A percentile compares a stretch with the other conserved stretches of the same genome.
phyloP scores from a whole-genome alignment of 1,284 basidiomycete species.

The Cerrena zonata region DNA sequence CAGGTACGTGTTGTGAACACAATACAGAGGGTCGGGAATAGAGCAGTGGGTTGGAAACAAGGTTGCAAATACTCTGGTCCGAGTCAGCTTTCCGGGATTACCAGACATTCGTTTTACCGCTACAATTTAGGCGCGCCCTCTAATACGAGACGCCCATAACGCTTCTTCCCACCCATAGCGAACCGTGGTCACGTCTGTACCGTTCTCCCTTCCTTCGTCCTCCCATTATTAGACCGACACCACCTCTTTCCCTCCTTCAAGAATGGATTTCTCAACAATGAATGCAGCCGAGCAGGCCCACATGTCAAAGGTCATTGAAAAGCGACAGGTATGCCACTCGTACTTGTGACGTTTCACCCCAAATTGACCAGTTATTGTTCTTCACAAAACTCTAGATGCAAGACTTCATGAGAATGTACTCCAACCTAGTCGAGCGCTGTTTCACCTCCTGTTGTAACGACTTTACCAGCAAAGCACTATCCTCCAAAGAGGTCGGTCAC shows the following conservation, averaged over 20 bases:
- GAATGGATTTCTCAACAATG: constrained; percentile 84
- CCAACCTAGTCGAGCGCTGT: constrained; percentile 92
- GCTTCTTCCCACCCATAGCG: no score
- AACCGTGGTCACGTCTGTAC: no score
- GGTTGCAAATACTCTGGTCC: not conserved
- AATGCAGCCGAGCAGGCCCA: constrained; percentile 84
- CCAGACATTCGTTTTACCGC: not conserved
- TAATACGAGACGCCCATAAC: not conserved
- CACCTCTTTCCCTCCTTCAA: constrained; percentile 12
- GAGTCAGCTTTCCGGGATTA: not conserved
- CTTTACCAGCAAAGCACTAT: constrained; percentile 91
- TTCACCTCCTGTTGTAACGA: constrained; percentile 94
- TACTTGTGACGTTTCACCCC: not conserved
- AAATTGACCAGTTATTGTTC: not conserved
- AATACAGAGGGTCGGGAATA: not conserved
- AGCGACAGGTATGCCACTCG: constrained; percentile 73
- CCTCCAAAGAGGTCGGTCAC: constrained; percentile 79
- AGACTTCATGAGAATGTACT: constrained; percentile 95
- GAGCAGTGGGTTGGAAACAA: not conserved
- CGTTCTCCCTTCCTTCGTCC: constrained; percentile 3
- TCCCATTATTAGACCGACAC: constrained; percentile 9
- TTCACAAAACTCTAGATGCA: constrained; percentile 71
- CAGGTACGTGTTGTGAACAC: not conserved
- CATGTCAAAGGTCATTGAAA: constrained; percentile 86
- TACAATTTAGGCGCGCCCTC: not conserved